Evolutionary conservation across 768 basidiomycete genomes (phyloP).

Genomic region (Nevesoporus exiguus): DNA sequence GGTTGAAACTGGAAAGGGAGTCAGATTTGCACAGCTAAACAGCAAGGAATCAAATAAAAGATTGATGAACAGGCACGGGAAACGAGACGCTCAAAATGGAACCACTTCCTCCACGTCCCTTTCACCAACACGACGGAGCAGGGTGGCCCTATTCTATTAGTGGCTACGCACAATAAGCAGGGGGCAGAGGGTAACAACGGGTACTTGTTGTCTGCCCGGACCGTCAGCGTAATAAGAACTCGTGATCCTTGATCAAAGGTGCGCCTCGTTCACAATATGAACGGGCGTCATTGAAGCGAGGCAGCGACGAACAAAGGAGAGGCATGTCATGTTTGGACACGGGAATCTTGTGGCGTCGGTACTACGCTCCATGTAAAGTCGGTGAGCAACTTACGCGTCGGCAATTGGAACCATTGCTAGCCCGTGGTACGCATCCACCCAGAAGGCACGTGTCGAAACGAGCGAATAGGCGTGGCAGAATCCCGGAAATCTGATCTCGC

Average conservation of each 20-base stretch:
- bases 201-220: slow-evolving; percentile 11
- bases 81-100: not conserved
- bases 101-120: not conserved
- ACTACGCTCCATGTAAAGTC: slow-evolving; percentile 6
- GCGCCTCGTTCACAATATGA: slow-evolving; percentile 15
- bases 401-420: slow-evolving; percentile 84
- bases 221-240: slow-evolving; percentile 7
- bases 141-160: slow-evolving; percentile 3
- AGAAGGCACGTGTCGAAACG: slow-evolving; percentile 79
- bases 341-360: slow-evolving; percentile 18
- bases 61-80: not conserved
- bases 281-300: slow-evolving; percentile 8
- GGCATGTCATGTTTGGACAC: slow-evolving; percentile 7
- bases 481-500: slow-evolving; percentile 25
- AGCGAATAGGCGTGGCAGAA: slow-evolving; percentile 46
- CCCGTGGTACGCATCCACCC: slow-evolving; percentile 78
- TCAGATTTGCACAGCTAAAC: slow-evolving; percentile 16
- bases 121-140: not conserved
- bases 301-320: slow-evolving; percentile 12
- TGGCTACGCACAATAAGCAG: slow-evolving; percentile 10
- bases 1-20: slow-evolving; percentile 59
- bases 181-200: slow-evolving; percentile 19
- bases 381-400: slow-evolving; percentile 57
- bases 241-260: slow-evolving; percentile 18
- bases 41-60: not conserved